Percentiles rank a stretch among this genome's conserved stretches.
phyloP scores from a whole-genome alignment of 2,329 filamentous ascomycete species.

The Westerdykella sp. region DNA sequence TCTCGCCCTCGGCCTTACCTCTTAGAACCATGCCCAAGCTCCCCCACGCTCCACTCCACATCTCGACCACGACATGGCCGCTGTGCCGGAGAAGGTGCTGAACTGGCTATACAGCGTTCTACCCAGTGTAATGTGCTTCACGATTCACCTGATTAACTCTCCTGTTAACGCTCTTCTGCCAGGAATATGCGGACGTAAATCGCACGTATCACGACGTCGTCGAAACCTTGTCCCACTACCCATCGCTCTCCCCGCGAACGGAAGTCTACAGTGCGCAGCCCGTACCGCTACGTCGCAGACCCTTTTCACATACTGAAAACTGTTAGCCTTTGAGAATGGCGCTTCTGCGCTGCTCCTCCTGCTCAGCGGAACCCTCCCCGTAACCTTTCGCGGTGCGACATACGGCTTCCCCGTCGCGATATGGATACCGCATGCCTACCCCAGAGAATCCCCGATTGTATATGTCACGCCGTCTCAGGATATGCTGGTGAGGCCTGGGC shows the following conservation, averaged over 20 bases:
- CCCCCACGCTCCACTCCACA: conserved; percentile 16
- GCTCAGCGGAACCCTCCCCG: conserved; percentile 82
- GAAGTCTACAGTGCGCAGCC: conserved; percentile 79
- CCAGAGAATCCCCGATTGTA: conserved; percentile 73
- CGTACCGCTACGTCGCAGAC: conserved; percentile 1
- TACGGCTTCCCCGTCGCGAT: conserved; percentile 89
- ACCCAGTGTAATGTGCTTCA: conserved; percentile 41
- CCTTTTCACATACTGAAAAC: conserved; percentile 11
- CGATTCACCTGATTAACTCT: neutral
- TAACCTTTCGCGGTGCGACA: conserved; percentile 76
- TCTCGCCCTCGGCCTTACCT: too few relatives aligned
- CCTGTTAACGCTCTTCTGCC: conserved; percentile 1
- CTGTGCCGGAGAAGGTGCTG: conserved; percentile 81
- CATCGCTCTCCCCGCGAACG: conserved; percentile 75
- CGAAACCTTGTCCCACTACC: conserved; percentile 70
- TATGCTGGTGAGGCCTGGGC: conserved; percentile 85
- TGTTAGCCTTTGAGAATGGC: conserved; percentile 78
- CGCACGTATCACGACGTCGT: conserved; percentile 89
- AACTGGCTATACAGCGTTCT: conserved; percentile 94
- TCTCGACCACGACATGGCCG: conserved; percentile 43
- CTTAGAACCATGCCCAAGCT: too few relatives aligned
- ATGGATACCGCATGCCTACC: conserved; percentile 91
- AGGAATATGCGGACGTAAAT: conserved; percentile 93
- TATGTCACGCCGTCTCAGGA: conserved; percentile 84
- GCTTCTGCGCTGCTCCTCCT: conserved; percentile 78